Conservation (phyloP, 2,329 filamentous ascomycete species). For the Aspergillus ochraceoroseus region DNA sequence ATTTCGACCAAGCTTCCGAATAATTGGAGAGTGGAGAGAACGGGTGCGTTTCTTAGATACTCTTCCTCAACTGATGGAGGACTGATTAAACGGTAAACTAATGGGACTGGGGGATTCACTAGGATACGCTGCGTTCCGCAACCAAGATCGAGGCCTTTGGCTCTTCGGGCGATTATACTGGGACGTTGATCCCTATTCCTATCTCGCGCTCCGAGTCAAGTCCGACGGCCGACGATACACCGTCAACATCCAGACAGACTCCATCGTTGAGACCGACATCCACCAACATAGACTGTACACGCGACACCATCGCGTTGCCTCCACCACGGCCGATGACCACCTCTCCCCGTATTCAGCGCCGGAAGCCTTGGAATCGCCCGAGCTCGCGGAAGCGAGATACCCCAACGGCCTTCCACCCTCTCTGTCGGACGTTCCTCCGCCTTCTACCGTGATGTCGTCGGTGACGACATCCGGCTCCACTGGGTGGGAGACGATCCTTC, state of each 20-base stretch:
- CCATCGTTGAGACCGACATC: constrained; percentile 87
- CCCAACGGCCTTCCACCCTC: constrained; percentile 32
- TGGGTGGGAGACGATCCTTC: constrained; percentile 90
- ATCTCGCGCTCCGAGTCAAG: constrained; percentile 81
- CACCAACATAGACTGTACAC: constrained; percentile 83
- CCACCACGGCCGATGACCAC: constrained; percentile 12
- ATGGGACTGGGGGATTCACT: constrained; percentile 44
- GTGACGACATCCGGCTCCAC: constrained; percentile 61
- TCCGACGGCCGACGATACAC: constrained; percentile 90
- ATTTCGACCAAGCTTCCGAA: constrained; percentile 82
- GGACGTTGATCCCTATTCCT: constrained; percentile 85
- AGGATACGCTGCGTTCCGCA: constrained; percentile 88
- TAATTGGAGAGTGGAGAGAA: constrained; percentile 49
- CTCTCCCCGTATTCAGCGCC: constrained; percentile 17
- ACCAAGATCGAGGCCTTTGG: constrained; percentile 67
- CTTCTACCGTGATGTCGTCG: constrained; percentile 34
- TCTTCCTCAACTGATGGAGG: too few relatives aligned
- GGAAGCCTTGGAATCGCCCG: constrained; percentile 22
- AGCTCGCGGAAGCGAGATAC: constrained; percentile 24
- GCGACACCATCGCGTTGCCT: constrained; percentile 36
- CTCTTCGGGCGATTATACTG: constrained; percentile 82
- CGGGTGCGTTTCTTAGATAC: constrained; percentile 31
- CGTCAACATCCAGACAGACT: constrained; percentile 92
- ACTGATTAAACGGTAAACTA: too few relatives aligned
- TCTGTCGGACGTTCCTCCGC: constrained; percentile 38